Conservation (phyloP, 2,329 filamentous ascomycete genomes). For the Trichoderma guizhouense region DNA sequence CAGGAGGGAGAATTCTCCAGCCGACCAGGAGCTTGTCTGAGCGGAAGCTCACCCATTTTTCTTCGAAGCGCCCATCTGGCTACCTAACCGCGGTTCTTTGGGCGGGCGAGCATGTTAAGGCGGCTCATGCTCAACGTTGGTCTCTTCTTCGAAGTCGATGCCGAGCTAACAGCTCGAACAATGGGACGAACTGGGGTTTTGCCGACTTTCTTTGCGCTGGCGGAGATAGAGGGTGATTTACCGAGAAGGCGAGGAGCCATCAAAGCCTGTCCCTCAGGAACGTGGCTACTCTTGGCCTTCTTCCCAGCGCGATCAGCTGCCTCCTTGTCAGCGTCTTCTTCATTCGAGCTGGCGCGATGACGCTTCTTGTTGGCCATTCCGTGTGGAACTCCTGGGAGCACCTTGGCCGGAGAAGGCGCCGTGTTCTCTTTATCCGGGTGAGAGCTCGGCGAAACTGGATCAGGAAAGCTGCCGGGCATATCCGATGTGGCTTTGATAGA, state of each 20-base stretch:
- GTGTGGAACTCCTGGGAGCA: constrained; percentile 52
- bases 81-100: constrained; percentile 51
- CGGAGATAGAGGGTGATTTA: constrained; percentile 33
- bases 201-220: constrained; percentile 36
- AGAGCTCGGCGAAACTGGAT: constrained; percentile 28
- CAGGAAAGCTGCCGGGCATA: constrained; percentile 58
- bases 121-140: constrained; percentile 54
- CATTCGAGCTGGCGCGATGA: constrained; percentile 54
- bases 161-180: constrained; percentile 21
- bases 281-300: constrained; percentile 53
- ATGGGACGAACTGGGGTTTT: constrained; percentile 20
- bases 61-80: constrained; percentile 9
- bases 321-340: constrained; percentile 51
- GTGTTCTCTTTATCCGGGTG: constrained; percentile 56
- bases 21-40: neutral
- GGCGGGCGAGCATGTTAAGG: constrained; percentile 58
- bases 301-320: constrained; percentile 51
- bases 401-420: constrained; percentile 34
- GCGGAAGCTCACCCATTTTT: neutral
- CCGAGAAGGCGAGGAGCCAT: constrained; percentile 47
- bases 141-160: constrained; percentile 52
- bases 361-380: constrained; percentile 66
- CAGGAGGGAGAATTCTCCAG: neutral
- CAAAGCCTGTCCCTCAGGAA: constrained; percentile 51
- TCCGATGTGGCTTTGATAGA: constrained; percentile 43